Evolutionary conservation across 2,329 filamentous ascomycete species (phyloP).

Genomic region (Aphanoascus verrucosus): DNA sequence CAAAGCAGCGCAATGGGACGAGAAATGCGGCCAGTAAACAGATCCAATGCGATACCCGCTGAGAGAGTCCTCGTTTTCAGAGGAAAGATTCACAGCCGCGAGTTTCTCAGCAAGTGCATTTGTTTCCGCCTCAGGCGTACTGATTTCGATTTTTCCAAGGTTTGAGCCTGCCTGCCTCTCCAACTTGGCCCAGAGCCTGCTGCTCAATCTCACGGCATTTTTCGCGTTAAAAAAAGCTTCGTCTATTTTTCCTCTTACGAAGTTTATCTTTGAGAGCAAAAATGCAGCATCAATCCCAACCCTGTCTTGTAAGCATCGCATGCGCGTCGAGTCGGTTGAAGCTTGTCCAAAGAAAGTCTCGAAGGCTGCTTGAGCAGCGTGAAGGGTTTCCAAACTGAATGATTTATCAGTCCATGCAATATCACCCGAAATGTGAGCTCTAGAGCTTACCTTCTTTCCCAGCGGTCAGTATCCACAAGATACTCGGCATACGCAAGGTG

Average conservation of each 20-base stretch:
- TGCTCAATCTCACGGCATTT: constrained; percentile 40
- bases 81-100: constrained; percentile 31
- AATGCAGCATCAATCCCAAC: constrained; percentile 51
- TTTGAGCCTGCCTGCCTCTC: constrained; percentile 36
- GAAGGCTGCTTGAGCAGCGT: constrained; percentile 23
- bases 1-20: constrained; percentile 60
- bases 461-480: constrained; percentile 54
- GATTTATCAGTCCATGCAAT: constrained; percentile 29
- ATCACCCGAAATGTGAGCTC: constrained; percentile 33
- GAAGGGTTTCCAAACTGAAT: constrained; percentile 29
- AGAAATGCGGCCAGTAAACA: constrained; percentile 68
- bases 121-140: constrained; percentile 23
- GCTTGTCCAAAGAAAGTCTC: constrained; percentile 26
- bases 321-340: constrained; percentile 28
- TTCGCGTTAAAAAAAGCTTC: constrained; percentile 41
- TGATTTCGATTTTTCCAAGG: constrained; percentile 21
- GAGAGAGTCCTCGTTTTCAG: constrained; percentile 21
- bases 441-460: constrained; percentile 46
- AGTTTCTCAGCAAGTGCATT: constrained; percentile 31
- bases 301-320: constrained; percentile 40
- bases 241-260: constrained; percentile 43
- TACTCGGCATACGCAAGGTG: constrained; percentile 67
- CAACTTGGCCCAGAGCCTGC: constrained; percentile 42
- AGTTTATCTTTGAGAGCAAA: constrained; percentile 53
- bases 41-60: constrained; percentile 45